These are phyloP conservation scores for Colletotrichum theobromicola DNA, from an alignment of 2,329 filamentous ascomycete species.

Conservation along the genomic window DNA sequence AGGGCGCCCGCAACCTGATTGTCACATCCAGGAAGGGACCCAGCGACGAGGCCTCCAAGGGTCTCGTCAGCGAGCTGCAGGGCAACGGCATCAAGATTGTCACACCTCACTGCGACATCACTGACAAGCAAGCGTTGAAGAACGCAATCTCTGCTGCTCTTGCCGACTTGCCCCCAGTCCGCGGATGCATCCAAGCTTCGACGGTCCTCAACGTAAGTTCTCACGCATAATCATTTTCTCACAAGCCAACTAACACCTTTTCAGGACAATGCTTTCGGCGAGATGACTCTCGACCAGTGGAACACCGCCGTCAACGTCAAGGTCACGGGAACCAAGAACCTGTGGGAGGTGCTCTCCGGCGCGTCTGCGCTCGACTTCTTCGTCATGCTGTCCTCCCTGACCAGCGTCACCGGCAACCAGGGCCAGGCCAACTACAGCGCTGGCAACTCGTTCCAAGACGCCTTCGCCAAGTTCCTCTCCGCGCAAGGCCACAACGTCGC, in stretches of 20 bases:
- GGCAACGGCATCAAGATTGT: background rate
- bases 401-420: constrained; percentile 29
- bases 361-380: constrained; percentile 37
- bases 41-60: constrained; percentile 5
- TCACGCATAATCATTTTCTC: background rate
- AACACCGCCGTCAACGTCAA: constrained; percentile 32
- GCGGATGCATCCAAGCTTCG: constrained; percentile 5
- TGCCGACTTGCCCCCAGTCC: background rate
- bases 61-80: constrained; percentile 1
- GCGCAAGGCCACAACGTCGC: constrained; percentile 45
- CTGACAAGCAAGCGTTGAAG: background rate
- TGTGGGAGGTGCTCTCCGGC: constrained; percentile 33
- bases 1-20: constrained; percentile 31
- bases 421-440: constrained; percentile 50
- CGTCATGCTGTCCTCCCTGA: constrained; percentile 35
- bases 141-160: background rate
- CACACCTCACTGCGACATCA: constrained; percentile 17
- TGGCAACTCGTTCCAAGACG: constrained; percentile 47
- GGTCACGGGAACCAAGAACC: constrained; percentile 32
- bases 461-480: constrained; percentile 45
- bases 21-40: constrained; percentile 30
- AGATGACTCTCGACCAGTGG: constrained; percentile 34
- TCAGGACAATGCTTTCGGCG: constrained; percentile 25
- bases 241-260: background rate
- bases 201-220: constrained; percentile 9